A percentile compares a stretch with the other conserved stretches of the same genome.
These are phyloP conservation scores for Anisodus tanguticus DNA, from an alignment of 257 asterid species.

Conservation along the genomic window DNA sequence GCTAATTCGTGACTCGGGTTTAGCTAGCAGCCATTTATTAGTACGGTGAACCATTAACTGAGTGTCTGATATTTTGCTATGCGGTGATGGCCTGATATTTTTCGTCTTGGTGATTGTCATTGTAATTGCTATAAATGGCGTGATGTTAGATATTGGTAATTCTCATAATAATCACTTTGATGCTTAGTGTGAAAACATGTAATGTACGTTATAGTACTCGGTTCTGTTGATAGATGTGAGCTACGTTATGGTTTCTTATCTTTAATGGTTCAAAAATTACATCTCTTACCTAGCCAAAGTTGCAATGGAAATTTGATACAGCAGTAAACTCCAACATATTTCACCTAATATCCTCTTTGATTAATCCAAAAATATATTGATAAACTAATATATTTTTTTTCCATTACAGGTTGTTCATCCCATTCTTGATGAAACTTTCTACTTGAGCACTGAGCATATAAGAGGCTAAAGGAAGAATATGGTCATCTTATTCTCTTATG, in stretches of 20 bases:
- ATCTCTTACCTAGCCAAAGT: not conserved
- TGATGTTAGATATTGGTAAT: not conserved
- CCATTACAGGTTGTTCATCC: slow-evolving; percentile 68
- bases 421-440: slow-evolving; percentile 75
- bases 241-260: not conserved
- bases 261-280: not conserved
- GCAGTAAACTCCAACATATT: not conserved
- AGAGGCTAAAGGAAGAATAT: slow-evolving; percentile 56
- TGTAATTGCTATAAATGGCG: slow-evolving; percentile 22
- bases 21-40: not conserved
- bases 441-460: slow-evolving; percentile 65
- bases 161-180: not conserved
- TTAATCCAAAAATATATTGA: not conserved
- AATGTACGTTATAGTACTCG: not conserved
- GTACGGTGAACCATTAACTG: not conserved
- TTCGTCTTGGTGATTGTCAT: not conserved
- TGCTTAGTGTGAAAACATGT: not conserved
- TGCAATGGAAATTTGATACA: not conserved
- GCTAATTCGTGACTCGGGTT: not conserved
- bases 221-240: not conserved
- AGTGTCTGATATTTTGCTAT: not conserved
- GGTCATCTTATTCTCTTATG: slow-evolving; percentile 34
- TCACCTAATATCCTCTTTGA: not conserved
- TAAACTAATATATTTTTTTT: not conserved
- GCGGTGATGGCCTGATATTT: not conserved